Evolutionary conservation across 2,329 filamentous ascomycete species (phyloP).

Genomic region (Fusarium torreyae): DNA sequence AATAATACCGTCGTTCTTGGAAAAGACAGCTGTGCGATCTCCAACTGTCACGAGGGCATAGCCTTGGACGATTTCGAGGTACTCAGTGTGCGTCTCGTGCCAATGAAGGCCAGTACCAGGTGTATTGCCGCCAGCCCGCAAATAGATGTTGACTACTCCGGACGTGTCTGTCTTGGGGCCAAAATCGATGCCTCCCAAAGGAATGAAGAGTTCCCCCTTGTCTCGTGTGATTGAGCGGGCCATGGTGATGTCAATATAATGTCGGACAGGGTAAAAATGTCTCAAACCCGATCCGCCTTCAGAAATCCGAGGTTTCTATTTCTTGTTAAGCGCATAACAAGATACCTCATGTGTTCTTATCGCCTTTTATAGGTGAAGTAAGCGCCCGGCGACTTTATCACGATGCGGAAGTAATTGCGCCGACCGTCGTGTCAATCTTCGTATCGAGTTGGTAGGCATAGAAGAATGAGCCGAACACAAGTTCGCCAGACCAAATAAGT

Average conservation of each 20-base stretch:
- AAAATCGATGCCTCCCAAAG: constrained; percentile 28
- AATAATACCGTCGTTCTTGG: constrained; percentile 36
- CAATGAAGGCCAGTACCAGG: constrained; percentile 38
- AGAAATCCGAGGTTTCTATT: not conserved
- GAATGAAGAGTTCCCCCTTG: constrained; percentile 23
- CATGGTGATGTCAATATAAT: constrained; percentile 1
- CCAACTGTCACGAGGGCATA: constrained; percentile 44
- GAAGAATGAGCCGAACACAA: too few species aligned
- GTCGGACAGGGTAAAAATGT: too few species aligned
- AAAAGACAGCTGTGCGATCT: constrained; percentile 36
- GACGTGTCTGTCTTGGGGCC: not conserved
- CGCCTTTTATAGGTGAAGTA: too few species aligned
- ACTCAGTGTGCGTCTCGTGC: constrained; percentile 40
- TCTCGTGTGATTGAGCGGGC: constrained; percentile 22
- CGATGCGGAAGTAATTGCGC: too few species aligned
- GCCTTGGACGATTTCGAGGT: constrained; percentile 38
- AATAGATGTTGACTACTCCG: constrained; percentile 18
- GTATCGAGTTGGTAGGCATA: too few species aligned
- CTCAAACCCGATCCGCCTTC: not conserved
- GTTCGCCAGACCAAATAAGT: too few species aligned
- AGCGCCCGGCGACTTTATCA: too few species aligned
- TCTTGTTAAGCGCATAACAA: too few species aligned
- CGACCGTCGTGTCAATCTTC: too few species aligned
- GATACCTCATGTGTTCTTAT: too few species aligned
- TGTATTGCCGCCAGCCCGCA: constrained; percentile 22